A percentile compares a stretch with the other conserved stretches of the same genome.
These are phyloP conservation scores for Xerocomellus amylosporus DNA, from an alignment of 768 basidiomycete genomes.

Conservation along the genomic window DNA sequence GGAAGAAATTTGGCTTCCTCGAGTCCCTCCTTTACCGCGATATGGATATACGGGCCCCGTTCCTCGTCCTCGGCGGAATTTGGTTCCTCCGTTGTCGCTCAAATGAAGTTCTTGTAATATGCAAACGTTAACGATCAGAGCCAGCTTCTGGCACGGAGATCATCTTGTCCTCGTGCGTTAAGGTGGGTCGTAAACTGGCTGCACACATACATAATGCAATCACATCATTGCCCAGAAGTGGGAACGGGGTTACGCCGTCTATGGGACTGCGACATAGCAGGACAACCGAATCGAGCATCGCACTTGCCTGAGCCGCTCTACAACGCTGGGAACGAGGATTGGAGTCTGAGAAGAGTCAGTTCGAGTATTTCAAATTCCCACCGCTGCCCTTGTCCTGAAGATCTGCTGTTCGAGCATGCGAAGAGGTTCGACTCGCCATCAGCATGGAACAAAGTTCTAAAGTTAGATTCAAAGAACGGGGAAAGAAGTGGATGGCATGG, in stretches of 20 bases:
- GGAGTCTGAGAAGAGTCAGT: conserved; percentile 18
- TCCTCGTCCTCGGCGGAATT: conserved; percentile 4
- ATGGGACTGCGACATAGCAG: not conserved
- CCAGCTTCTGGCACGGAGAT: conserved; percentile 23
- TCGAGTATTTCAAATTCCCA: conserved; percentile 33
- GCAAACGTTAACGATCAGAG: conserved; percentile 15
- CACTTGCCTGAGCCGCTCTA: not conserved
- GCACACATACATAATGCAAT: conserved; percentile 18
- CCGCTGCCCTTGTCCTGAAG: conserved; percentile 5
- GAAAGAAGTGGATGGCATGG: conserved; percentile 2
- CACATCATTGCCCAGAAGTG: not conserved
- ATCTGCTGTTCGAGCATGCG: conserved; percentile 19
- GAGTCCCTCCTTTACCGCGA: conserved; percentile 16
- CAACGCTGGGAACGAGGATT: not conserved
- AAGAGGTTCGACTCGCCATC: not conserved
- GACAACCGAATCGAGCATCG: not conserved
- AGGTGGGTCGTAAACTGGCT: conserved; percentile 25
- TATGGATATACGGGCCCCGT: conserved; percentile 13
- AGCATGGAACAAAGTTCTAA: conserved; percentile 14
- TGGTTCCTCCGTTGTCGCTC: conserved; percentile 5
- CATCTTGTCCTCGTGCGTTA: conserved; percentile 28
- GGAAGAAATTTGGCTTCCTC: conserved; percentile 4
- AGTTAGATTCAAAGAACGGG: conserved; percentile 1
- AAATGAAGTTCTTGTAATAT: conserved; percentile 8
- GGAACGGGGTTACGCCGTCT: not conserved